Percentiles rank a stretch among this genome's conserved stretches.
Evolutionary conservation across 1,284 basidiomycete species (phyloP).

Genomic region (Puccinia polysora): DNA sequence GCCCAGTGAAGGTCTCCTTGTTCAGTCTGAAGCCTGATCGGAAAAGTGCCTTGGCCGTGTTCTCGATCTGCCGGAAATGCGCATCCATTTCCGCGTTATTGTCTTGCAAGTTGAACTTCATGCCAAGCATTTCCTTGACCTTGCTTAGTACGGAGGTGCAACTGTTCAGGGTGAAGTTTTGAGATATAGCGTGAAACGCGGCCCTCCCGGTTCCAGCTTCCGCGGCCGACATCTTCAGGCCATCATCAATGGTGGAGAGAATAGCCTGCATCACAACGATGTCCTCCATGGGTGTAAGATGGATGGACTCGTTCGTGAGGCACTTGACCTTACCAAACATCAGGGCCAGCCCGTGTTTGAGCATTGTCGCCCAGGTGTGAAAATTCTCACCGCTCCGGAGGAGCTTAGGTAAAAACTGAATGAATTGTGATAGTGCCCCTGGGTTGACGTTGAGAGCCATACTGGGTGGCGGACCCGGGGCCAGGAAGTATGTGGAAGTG

Average conservation of each 20-base stretch:
- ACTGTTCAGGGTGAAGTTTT: neutral
- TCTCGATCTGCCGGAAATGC: neutral
- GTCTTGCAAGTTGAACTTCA: neutral
- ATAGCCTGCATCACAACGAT: neutral
- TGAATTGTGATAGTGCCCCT: no score
- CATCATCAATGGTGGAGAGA: neutral
- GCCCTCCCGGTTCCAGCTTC: neutral
- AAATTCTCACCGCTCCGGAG: neutral
- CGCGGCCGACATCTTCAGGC: neutral
- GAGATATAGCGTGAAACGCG: neutral
- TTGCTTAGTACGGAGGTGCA: neutral
- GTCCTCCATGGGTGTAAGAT: neutral
- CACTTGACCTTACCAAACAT: neutral
- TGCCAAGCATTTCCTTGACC: neutral
- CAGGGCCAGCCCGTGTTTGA: neutral
- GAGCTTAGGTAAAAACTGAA: no score
- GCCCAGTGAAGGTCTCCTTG: neutral
- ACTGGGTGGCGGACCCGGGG: no score
- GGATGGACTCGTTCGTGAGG: neutral
- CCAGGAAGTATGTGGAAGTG: no score
- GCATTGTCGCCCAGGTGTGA: neutral
- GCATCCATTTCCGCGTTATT: neutral
- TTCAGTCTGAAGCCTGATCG: neutral
- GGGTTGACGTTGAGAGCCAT: no score
- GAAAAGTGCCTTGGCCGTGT: neutral